Percentiles rank a stretch among this genome's conserved stretches.
Evolutionary conservation across 2,329 filamentous ascomycete species (phyloP).

Genomic region (Colletotrichum sp.): DNA sequence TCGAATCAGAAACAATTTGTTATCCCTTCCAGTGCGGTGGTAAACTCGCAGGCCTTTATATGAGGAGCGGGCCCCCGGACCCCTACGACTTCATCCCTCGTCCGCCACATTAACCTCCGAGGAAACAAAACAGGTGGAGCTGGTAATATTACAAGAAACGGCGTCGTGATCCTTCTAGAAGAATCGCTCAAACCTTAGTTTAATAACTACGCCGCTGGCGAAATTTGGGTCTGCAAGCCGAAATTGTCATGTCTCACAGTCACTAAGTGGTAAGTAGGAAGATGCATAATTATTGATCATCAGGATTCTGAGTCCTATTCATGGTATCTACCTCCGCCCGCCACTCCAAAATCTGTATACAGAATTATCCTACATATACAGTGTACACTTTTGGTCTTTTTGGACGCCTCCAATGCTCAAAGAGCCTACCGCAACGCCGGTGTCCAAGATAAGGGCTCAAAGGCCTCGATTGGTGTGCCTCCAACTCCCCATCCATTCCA

Average conservation of each 20-base stretch:
- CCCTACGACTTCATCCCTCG: background rate
- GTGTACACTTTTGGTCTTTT: background rate
- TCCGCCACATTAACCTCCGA: background rate
- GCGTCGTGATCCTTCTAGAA: background rate
- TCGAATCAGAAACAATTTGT: background rate
- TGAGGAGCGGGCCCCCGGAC: background rate
- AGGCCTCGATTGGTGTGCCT: background rate
- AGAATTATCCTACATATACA: constrained; percentile 22
- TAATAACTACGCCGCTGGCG: background rate
- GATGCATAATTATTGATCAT: background rate
- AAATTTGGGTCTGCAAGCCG: background rate
- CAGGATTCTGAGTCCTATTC: constrained; percentile 11
- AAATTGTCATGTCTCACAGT: background rate
- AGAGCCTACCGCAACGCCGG: background rate
- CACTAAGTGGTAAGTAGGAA: background rate
- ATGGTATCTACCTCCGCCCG: constrained; percentile 7
- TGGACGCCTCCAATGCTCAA: background rate
- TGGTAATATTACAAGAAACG: background rate
- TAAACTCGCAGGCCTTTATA: background rate
- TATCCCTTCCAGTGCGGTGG: background rate
- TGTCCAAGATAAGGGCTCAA: background rate
- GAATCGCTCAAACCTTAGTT: background rate
- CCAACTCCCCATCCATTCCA: background rate
- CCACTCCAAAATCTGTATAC: constrained; percentile 7
- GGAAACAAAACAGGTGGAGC: background rate